Evolutionary conservation across 2,329 filamentous ascomycete genomes (phyloP), one percentile per base, ranked within the genome.

Genomic region (Pseudogymnoascus sp.): DNA sequence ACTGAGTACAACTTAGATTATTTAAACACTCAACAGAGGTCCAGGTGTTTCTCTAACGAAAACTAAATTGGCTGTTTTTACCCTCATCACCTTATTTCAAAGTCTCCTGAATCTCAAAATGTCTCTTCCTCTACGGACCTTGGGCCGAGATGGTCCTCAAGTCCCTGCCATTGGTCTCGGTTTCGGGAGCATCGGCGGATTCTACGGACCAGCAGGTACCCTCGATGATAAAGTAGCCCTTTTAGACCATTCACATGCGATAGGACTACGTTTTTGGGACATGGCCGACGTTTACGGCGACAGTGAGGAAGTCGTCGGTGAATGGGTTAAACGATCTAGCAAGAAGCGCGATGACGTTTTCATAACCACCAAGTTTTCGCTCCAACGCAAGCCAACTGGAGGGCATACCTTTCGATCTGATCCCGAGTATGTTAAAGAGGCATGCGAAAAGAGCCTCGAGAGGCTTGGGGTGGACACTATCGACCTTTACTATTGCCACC

Each of bases 311-410:
- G 67, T 82, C 0, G 50, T 83, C 2, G 78, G 78, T 0, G 76
- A 76, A 67, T 83, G 81, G 79, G 79, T 83, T 69, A 69, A 76
- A 64, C 71, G 75, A 36, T 31, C 15, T 53, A 77, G 73, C 15
- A 75, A 70, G 15, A 78, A 78, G 62, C 74, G 78, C 0, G 67
- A 78, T 36, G 69, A 82, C 47, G 78, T 83, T 66, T 82, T 83
- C 68, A 72, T 84, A 1, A 78, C 79, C 1, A 80, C 78, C 26
- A 84, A 84, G 65, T 83, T 82, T 65, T 79, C 74, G 21, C 72
- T 61, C 1, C 44, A 53, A 10, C 44, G 44, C 65, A 4, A 65
- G 15, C n/a, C 11, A 63, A 33, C 35, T 67, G 10, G 62, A 62
- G 40, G 64, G 61, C 26, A 60, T 2, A 23, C 19, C 5, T 33